phyloP scores from a whole-genome alignment of 495 filamentous ascomycete genomes.

The Xylaria grammica region DNA sequence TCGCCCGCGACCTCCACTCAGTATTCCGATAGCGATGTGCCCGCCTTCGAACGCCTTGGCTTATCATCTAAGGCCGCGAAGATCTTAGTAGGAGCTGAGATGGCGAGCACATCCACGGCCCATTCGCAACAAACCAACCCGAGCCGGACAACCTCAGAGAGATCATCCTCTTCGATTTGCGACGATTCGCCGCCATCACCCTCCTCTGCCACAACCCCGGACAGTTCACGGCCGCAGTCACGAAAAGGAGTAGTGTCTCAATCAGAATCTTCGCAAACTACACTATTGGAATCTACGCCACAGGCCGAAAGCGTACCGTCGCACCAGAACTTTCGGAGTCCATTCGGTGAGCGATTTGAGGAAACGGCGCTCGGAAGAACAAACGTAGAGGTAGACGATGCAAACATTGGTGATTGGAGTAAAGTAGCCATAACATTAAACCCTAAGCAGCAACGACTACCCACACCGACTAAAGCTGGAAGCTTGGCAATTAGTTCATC shows the following conservation, averaged over 20 bases:
- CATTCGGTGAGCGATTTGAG: constrained; percentile 15
- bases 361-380: constrained; percentile 20
- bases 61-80: constrained; percentile 35
- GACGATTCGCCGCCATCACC: constrained; percentile 50
- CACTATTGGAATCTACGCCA: constrained; percentile 4
- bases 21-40: constrained; percentile 37
- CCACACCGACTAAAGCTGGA: constrained; percentile 3
- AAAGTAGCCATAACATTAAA: constrained; percentile 41
- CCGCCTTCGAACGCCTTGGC: constrained; percentile 36
- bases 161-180: constrained; percentile 52
- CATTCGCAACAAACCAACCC: constrained; percentile 36
- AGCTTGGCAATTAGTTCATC: constrained; percentile 13
- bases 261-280: background rate
- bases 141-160: constrained; percentile 44
- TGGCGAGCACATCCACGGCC: constrained; percentile 28
- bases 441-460: constrained; percentile 32
- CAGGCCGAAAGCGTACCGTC: constrained; percentile 14
- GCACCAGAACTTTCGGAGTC: constrained; percentile 14
- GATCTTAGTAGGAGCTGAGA: constrained; percentile 29
- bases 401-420: constrained; percentile 43
- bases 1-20: constrained; percentile 35
- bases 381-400: constrained; percentile 14
- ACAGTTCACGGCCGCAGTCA: constrained; percentile 53
- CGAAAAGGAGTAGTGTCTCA: constrained; percentile 35
- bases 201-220: constrained; percentile 48